A percentile compares a stretch with the other conserved stretches of the same genome.
These are phyloP conservation scores for Suhomyces terraborum DNA, from an alignment of 1,139 yeast species.

Conservation along the genomic window DNA sequence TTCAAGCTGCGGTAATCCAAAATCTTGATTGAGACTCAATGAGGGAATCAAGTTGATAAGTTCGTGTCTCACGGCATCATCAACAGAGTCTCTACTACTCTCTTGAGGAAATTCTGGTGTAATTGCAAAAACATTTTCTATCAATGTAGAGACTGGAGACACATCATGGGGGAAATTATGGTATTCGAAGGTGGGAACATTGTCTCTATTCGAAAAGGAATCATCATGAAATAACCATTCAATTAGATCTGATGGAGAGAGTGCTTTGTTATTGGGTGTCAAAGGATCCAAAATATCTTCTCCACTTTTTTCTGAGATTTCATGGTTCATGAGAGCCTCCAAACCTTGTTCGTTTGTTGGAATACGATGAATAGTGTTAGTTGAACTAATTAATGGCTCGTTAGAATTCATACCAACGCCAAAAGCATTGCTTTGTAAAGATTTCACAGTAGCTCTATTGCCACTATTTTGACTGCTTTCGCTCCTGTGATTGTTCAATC, in stretches of 20 bases:
- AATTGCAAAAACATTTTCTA: conserved; percentile 36
- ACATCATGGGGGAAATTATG: conserved; percentile 23
- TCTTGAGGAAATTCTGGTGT: conserved; percentile 32
- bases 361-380: neutral
- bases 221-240: conserved; percentile 36
- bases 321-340: neutral
- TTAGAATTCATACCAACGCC: no score
- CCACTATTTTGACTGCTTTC: no score
- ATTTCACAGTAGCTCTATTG: no score
- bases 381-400: no score
- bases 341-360: neutral
- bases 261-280: conserved; percentile 11
- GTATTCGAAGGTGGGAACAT: conserved; percentile 16
- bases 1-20: conserved; percentile 28
- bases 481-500: no score
- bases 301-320: neutral
- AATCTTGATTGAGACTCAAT: conserved; percentile 31
- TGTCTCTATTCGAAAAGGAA: conserved; percentile 10
- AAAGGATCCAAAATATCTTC: conserved; percentile 1
- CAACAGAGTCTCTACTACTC: conserved; percentile 28
- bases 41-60: conserved; percentile 36
- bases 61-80: conserved; percentile 30
- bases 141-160: conserved; percentile 28
- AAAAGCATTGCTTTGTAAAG: no score
- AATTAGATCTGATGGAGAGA: conserved; percentile 33